Evolutionary conservation across 2,329 filamentous ascomycete genomes (phyloP).

Genomic region (Emmonsia crescens): DNA sequence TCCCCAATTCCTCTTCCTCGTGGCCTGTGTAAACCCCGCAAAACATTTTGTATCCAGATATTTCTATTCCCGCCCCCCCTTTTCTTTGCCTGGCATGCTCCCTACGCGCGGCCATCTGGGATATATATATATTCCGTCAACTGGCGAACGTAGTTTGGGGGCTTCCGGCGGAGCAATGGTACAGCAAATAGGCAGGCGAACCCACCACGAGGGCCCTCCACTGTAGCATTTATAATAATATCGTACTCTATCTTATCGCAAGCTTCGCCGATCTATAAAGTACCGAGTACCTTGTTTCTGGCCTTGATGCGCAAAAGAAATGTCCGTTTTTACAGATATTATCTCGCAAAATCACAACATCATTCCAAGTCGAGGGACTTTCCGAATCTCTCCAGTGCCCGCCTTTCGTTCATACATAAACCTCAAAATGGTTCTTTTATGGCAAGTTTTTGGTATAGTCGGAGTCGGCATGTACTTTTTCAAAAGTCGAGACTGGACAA

Average conservation of each 20-base stretch:
- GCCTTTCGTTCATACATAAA: background rate
- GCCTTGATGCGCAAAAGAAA: background rate
- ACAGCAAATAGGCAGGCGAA: background rate
- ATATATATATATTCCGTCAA: background rate
- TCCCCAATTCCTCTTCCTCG: no score
- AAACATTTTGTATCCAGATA: background rate
- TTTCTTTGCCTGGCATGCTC: background rate
- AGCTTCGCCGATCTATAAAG: background rate
- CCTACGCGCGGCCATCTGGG: background rate
- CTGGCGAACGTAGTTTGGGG: background rate
- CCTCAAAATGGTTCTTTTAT: background rate
- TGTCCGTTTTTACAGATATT: background rate
- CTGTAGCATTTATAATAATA: background rate
- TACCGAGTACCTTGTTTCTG: background rate
- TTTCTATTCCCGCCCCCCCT: background rate
- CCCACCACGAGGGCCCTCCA: background rate
- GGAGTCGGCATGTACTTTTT: conserved; percentile 30
- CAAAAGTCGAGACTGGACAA: conserved; percentile 30
- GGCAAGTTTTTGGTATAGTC: conserved; percentile 21
- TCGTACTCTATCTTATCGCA: background rate
- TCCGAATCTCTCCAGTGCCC: background rate
- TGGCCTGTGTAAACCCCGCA: background rate
- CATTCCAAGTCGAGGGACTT: background rate
- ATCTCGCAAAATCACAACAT: background rate
- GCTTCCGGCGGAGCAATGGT: background rate